phyloP scores from a whole-genome alignment of 768 basidiomycete species.

The Boletus huronensis region DNA sequence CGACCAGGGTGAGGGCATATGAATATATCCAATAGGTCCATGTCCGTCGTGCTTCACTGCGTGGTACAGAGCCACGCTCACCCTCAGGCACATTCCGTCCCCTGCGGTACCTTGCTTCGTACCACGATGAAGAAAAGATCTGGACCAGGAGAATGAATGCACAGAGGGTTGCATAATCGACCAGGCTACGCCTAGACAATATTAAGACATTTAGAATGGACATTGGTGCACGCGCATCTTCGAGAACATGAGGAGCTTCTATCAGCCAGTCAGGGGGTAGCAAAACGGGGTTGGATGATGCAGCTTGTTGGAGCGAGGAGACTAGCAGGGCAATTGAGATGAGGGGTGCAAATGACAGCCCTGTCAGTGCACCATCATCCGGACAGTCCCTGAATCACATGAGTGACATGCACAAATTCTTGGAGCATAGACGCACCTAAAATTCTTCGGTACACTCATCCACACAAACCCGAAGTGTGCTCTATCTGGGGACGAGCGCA shows the following conservation, averaged over 20 bases:
- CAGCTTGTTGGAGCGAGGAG: constrained; percentile 42
- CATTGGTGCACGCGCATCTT: constrained; percentile 38
- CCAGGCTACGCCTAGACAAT: constrained; percentile 68
- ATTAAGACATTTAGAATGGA: constrained; percentile 54
- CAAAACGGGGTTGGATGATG: constrained; percentile 27
- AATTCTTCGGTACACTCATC: constrained; percentile 91
- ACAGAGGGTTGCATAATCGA: constrained; percentile 78
- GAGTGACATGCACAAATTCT: constrained; percentile 4
- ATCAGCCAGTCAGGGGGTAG: constrained; percentile 72
- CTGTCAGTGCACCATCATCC: constrained; percentile 86
- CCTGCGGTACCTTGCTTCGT: constrained; percentile 52
- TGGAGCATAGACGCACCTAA: constrained; percentile 48
- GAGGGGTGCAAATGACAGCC: constrained; percentile 78
- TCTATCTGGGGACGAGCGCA: constrained; percentile 35
- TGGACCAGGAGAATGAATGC: constrained; percentile 78
- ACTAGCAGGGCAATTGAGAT: constrained; percentile 68
- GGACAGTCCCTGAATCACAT: constrained; percentile 55
- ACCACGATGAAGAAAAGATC: constrained; percentile 72
- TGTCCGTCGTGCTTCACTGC: constrained; percentile 61
- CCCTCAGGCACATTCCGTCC: constrained; percentile 49
- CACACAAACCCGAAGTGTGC: constrained; percentile 69
- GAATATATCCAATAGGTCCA: constrained; percentile 67
- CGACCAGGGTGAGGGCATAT: constrained; percentile 46
- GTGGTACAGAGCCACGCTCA: constrained; percentile 73
- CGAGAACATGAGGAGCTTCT: constrained; percentile 62